Evolutionary conservation across 805 yeast genomes (phyloP).

Genomic region (Wickerhamomyces bisporus): DNA sequence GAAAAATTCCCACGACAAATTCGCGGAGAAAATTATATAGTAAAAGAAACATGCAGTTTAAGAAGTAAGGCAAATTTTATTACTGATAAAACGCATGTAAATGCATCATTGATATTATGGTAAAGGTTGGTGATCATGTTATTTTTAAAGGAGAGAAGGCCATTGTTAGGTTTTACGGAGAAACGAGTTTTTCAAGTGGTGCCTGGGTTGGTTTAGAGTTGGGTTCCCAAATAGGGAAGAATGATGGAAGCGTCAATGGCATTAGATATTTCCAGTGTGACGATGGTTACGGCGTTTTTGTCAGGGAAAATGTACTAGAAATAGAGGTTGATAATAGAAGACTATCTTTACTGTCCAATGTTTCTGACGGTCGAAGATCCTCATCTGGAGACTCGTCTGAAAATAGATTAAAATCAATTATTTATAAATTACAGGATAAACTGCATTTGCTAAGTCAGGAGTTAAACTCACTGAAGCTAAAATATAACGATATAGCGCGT

Average conservation of each 20-base stretch:
- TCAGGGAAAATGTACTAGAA: constrained; percentile 32
- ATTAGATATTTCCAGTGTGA: constrained; percentile 49
- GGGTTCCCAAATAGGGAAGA: constrained; percentile 73
- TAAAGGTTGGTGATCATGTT: constrained; percentile 13
- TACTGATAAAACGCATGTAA: too few relatives aligned
- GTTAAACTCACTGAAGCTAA: constrained; percentile 23
- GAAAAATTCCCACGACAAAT: not conserved
- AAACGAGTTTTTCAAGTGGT: constrained; percentile 55
- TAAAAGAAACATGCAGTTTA: too few relatives aligned
- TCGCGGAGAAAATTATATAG: too few relatives aligned
- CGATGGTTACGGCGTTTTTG: constrained; percentile 52
- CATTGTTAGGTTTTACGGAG: constrained; percentile 43
- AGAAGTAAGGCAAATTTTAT: too few relatives aligned
- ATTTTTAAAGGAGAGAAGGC: constrained; percentile 31
- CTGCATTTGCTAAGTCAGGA: constrained; percentile 29
- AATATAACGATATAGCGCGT: constrained; percentile 22
- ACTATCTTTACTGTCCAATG: not conserved
- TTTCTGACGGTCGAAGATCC: not conserved
- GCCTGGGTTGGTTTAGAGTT: constrained; percentile 80
- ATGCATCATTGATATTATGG: constrained; percentile 5
- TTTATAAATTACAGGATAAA: constrained; percentile 43
- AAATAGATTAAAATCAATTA: constrained; percentile 25
- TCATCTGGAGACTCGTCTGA: constrained; percentile 1
- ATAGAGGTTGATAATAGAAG: constrained; percentile 2
- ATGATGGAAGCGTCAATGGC: constrained; percentile 71